phyloP scores from a whole-genome alignment of 2,329 filamentous ascomycete genomes.

The Pseudogymnoascus sp. region DNA sequence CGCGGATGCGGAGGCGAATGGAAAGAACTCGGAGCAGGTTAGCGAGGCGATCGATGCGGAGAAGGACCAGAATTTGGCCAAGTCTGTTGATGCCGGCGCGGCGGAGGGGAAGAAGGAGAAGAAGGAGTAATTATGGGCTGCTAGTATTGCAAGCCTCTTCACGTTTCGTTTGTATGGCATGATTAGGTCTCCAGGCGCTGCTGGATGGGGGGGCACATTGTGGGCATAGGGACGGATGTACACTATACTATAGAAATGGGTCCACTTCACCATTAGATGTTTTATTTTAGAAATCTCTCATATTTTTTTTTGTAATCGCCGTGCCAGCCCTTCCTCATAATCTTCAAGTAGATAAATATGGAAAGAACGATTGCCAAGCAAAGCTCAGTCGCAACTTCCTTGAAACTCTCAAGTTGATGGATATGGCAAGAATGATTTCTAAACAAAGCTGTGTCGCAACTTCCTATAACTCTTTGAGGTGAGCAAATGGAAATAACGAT shows the following conservation, averaged over 20 bases:
- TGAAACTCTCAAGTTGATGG: too few species aligned
- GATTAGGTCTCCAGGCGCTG: constrained; percentile 1
- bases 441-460: too few species aligned
- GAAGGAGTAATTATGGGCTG: constrained; percentile 26
- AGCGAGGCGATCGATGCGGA: constrained; percentile 50
- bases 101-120: constrained; percentile 30
- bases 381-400: too few species aligned
- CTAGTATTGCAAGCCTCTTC: background rate
- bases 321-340: too few species aligned
- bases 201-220: background rate
- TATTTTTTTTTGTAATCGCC: background rate
- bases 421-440: too few species aligned
- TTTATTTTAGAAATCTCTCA: background rate
- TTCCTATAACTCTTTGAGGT: too few species aligned
- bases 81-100: constrained; percentile 27
- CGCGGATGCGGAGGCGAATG: constrained; percentile 42
- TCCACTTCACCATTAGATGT: background rate
- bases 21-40: constrained; percentile 40
- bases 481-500: too few species aligned
- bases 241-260: constrained; percentile 6
- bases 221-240: constrained; percentile 1
- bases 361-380: too few species aligned
- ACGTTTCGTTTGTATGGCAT: constrained; percentile 5
- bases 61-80: constrained; percentile 34
- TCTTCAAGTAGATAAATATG: too few species aligned